Evolutionary conservation across 2,329 filamentous ascomycete genomes (phyloP), one percentile per base, ranked within the genome.

Genomic region (Didymella arachidicola): DNA sequence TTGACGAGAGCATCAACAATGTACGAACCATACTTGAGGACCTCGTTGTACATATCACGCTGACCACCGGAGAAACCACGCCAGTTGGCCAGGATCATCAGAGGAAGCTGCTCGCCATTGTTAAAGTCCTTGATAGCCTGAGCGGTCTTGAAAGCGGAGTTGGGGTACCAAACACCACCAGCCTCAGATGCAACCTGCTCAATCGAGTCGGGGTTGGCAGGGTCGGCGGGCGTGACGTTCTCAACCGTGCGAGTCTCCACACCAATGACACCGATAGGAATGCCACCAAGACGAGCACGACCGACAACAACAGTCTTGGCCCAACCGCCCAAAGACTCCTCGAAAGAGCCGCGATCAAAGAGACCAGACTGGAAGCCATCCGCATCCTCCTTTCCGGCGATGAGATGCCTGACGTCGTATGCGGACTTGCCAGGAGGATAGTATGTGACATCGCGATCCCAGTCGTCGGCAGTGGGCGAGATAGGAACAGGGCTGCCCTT

Each of bases 31-130:
- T 99, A 99, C 85, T 99, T 99, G 80, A 99, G 88, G 16, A 99
- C 95, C 82, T 99, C 95, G 82, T 98, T 97, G 88, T 96, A 99
- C 95, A 99, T 99, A 81, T 99, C 95, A 70, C 94, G 92, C 82
- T 99, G 95, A 66, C 95, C 95, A 83, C 95, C 95, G 68, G 95
- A 99, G 92, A 99, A 99, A 84, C 95, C 95, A 88, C 95, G 90
- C 95, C 95, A 99, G 86, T 99, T 99, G 81, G 95, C 95, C 65
- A 99, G 88, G 77, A 99, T 99, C 93, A 99, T 98, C 67, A 99
- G 83, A 57, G 95, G 95, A 74, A 99, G 85, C 83, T 99, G 95
- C 82, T 99, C 95, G 77, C 95, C 95, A 67, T 96, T 88, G 87
- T 99, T 99, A 87, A 99, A 99, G 83, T 99, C 95, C 73, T 90